Conservation (phyloP, 352 stramenopile genomes). For the Pythium rhizo-oryzae region DNA sequence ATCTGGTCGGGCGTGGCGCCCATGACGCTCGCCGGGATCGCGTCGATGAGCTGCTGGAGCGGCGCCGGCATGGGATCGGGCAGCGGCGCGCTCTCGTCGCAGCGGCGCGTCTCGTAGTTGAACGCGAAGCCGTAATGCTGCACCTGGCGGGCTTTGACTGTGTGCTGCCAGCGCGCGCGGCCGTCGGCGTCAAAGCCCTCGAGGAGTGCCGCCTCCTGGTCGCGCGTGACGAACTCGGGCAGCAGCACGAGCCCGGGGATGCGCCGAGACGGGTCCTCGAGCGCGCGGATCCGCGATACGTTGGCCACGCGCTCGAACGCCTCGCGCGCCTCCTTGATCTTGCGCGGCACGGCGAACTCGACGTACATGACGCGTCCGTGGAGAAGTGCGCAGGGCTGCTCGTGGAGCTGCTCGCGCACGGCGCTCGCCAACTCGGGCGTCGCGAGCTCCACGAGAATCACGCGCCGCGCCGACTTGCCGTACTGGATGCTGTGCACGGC, state of each 20-base stretch:
- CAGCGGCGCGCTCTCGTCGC: constrained; percentile 52
- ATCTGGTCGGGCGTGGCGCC: constrained; percentile 68
- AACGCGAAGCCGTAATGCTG: constrained; percentile 91
- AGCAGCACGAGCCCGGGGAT: constrained; percentile 70
- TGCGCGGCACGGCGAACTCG: constrained; percentile 69
- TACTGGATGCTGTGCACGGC: constrained; percentile 59
- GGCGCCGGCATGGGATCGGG: constrained; percentile 48
- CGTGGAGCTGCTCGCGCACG: constrained; percentile 55
- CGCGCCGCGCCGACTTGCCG: constrained; percentile 50
- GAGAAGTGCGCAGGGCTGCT: constrained; percentile 60
- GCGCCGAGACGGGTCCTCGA: constrained; percentile 43
- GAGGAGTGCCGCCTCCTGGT: constrained; percentile 58
- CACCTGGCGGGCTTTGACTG: constrained; percentile 81
- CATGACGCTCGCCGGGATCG: constrained; percentile 63
- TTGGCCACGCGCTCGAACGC: constrained; percentile 57
- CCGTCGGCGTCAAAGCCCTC: constrained; percentile 63
- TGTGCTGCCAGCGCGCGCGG: constrained; percentile 60
- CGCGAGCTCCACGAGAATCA: constrained; percentile 53
- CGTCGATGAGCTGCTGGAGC: constrained; percentile 47
- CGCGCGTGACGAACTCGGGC: constrained; percentile 63
- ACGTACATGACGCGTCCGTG: constrained; percentile 65
- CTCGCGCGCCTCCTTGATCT: constrained; percentile 69
- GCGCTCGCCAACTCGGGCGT: constrained; percentile 25
- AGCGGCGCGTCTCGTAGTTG: constrained; percentile 82
- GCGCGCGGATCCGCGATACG: constrained; percentile 46